Conservation (phyloP, 192 early-diverging fungal species). For the Linnemannia zychae region DNA sequence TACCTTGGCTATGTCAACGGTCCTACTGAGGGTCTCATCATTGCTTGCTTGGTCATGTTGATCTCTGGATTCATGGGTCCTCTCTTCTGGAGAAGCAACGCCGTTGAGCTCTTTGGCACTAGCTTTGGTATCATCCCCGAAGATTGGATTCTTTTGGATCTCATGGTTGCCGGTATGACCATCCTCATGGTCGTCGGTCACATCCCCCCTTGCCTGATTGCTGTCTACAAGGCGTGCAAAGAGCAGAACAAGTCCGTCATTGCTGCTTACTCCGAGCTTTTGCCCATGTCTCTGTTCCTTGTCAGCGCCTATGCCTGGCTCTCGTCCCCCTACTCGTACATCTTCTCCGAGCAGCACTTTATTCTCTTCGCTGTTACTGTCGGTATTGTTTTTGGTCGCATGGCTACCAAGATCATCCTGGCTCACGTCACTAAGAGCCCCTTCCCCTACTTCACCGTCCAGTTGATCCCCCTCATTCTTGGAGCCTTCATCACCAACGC, state of each 20-base stretch:
- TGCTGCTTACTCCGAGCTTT: slow-evolving; percentile 71
- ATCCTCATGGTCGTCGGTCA: slow-evolving; percentile 65
- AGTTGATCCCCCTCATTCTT: slow-evolving; percentile 79
- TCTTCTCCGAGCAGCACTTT: slow-evolving; percentile 76
- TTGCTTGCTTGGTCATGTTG: slow-evolving; percentile 73
- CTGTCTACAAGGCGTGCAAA: slow-evolving; percentile 65
- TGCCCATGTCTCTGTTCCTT: slow-evolving; percentile 74
- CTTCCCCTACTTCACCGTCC: slow-evolving; percentile 87
- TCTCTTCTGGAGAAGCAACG: slow-evolving; percentile 47
- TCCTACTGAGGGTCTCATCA: slow-evolving; percentile 86
- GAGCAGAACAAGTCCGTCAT: slow-evolving; percentile 73
- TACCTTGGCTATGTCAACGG: slow-evolving; percentile 90
- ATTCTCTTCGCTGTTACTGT: slow-evolving; percentile 80
- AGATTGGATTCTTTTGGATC: slow-evolving; percentile 52
- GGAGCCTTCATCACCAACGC: slow-evolving; percentile 79
- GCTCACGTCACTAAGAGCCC: slow-evolving; percentile 87
- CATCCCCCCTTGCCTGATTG: slow-evolving; percentile 64
- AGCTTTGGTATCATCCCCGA: slow-evolving; percentile 59
- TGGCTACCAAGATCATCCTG: slow-evolving; percentile 92
- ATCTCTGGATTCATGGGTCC: slow-evolving; percentile 79
- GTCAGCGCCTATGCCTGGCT: slow-evolving; percentile 79
- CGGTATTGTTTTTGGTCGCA: slow-evolving; percentile 89
- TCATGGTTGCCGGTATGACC: slow-evolving; percentile 60
- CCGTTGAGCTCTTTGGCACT: slow-evolving; percentile 45
- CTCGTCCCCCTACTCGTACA: slow-evolving; percentile 74